Conservation (phyloP, 2,329 filamentous ascomycete genomes). For the Phyllosticta citrichinensis region DNA sequence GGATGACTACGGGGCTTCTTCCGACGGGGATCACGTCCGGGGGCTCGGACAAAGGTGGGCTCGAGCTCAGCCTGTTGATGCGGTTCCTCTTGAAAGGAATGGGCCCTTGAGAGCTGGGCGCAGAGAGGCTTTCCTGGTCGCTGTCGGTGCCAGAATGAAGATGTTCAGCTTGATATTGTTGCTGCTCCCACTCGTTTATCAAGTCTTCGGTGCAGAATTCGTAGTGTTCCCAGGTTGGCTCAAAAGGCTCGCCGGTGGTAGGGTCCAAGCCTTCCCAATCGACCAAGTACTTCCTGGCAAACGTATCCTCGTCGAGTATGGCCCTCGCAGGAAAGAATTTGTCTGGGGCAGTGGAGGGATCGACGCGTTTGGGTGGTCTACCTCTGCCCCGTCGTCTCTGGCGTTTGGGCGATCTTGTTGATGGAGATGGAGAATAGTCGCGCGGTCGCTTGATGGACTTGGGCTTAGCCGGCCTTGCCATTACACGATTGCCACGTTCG, state of each 20-base stretch:
- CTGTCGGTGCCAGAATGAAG: background rate
- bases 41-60: background rate
- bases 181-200: slow-evolving; percentile 25
- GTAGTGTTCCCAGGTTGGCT: slow-evolving; percentile 43
- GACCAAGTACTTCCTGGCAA: slow-evolving; percentile 38
- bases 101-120: background rate
- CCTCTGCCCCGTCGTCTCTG: background rate
- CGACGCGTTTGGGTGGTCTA: background rate
- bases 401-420: background rate
- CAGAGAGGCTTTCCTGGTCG: background rate
- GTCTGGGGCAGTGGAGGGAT: background rate
- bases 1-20: background rate
- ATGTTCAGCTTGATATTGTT: background rate
- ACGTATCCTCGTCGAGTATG: slow-evolving; percentile 23
- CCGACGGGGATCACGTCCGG: background rate
- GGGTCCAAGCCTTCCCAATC: slow-evolving; percentile 46
- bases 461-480: background rate
- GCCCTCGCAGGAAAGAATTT: slow-evolving; percentile 1
- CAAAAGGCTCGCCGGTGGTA: slow-evolving; percentile 38
- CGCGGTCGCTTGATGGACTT: background rate
- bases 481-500: background rate
- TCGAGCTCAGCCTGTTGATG: background rate
- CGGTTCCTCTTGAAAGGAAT: background rate
- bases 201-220: slow-evolving; percentile 25
- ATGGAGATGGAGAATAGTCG: background rate